phyloP scores from a whole-genome alignment of 2,329 filamentous ascomycete genomes.

The Aspergillus quadricinctus region DNA sequence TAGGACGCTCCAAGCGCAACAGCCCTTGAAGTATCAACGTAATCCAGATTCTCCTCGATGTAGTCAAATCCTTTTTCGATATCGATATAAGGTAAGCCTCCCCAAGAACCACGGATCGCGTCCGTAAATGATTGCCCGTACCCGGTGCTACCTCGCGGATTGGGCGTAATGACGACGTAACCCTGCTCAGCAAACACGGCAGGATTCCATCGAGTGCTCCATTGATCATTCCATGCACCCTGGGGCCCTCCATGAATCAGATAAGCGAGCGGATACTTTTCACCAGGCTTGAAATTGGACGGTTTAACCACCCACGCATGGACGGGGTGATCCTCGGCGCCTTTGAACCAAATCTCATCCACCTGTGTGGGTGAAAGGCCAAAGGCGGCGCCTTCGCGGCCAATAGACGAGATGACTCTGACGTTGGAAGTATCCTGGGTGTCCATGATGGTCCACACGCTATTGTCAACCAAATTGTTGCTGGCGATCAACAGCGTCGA shows the following conservation, averaged over 20 bases:
- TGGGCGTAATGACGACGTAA: conserved; percentile 57
- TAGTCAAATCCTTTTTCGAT: conserved; percentile 52
- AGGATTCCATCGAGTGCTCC: conserved; percentile 53
- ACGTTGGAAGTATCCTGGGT: conserved; percentile 26
- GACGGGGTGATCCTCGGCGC: conserved; percentile 41
- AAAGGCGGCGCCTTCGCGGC: conserved; percentile 34
- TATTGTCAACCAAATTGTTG: conserved; percentile 43
- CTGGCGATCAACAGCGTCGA: conserved; percentile 40
- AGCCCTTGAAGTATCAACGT: conserved; percentile 51
- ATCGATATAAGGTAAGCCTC: conserved; percentile 52
- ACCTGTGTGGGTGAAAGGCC: conserved; percentile 41
- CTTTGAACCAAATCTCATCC: conserved; percentile 44
- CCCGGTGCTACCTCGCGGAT: conserved; percentile 55
- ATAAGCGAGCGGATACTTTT: conserved; percentile 53
- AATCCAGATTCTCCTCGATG: conserved; percentile 47
- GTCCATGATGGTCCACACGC: conserved; percentile 40
- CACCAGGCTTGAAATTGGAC: conserved; percentile 40
- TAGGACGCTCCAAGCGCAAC: conserved; percentile 52
- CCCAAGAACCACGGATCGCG: conserved; percentile 50
- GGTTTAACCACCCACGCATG: conserved; percentile 47
- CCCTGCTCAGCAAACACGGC: conserved; percentile 58
- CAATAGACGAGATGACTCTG: conserved; percentile 36
- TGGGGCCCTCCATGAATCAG: conserved; percentile 53
- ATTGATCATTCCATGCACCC: conserved; percentile 50
- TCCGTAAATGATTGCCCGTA: conserved; percentile 55